Evolutionary conservation across 2,329 filamentous ascomycete genomes (phyloP), one percentile per base, ranked within the genome.

Genomic region (Escovopsis sp.): DNA sequence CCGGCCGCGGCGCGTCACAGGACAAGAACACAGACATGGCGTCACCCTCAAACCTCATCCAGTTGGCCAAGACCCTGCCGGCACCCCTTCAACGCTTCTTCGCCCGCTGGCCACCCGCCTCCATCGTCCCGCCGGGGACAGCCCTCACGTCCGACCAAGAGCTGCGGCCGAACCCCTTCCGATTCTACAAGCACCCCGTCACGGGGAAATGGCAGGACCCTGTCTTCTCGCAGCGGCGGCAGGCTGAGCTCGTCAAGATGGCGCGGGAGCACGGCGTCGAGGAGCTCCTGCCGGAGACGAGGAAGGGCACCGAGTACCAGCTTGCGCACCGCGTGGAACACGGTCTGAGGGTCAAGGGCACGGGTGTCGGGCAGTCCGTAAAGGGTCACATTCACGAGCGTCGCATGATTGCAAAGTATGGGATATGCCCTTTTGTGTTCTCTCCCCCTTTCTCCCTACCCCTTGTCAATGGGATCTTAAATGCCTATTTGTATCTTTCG

Each of bases 341-440:
- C 44, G 88, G 87, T 34, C 55, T 94, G 56, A 70, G 78, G 42
- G 81, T 94, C 39, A 88, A 87, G 72, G 88, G 88, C 48, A 96
- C 88, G 2, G 88, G 90, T 67, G 76, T 85, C 46, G 88, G 86
- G 39, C 78, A 94, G 62, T 77, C 71, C 60, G 88, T 94, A 56
- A 98, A 96, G 79, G 90, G 90, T 58, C 88, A 94, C 61, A 70
- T 76, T 48, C 83, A 87, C 75, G 90, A 98, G 68, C 75, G 90
- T 54, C 80, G 79, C 50, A 65, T 94, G 64, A 78, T 82, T 61
- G 67, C 71, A 41, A 76, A 78, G 67, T 75, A 74, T 43, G 73
- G 66, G 36, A 7, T 11, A 12, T 5, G 2, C 15, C 29, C 16
- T 13, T 23, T 23, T 15, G n/a, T 34, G 6, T 12, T 28, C 23